Conservation (phyloP, 192 early-diverging fungal species). For the Backusella circina region DNA sequence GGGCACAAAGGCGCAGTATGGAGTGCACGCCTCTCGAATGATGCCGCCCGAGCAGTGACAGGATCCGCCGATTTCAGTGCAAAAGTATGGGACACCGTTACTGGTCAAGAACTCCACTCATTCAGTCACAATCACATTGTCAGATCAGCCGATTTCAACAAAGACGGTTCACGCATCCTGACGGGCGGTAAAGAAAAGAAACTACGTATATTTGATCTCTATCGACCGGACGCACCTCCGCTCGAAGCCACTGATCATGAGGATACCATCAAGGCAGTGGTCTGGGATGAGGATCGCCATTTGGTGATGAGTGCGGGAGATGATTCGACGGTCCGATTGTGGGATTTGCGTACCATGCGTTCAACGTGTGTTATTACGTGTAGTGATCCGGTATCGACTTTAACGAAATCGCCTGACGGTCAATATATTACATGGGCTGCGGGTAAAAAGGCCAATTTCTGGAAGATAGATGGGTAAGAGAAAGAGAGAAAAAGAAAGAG, state of each 20-base stretch:
- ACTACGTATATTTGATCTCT: slow-evolving; percentile 77
- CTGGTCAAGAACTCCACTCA: slow-evolving; percentile 65
- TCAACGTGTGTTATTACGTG: slow-evolving; percentile 62
- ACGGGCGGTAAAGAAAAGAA: slow-evolving; percentile 85
- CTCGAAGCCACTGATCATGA: slow-evolving; percentile 49
- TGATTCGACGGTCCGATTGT: slow-evolving; percentile 56
- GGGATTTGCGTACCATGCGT: slow-evolving; percentile 69
- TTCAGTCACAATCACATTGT: slow-evolving; percentile 82
- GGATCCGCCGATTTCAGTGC: slow-evolving; percentile 93
- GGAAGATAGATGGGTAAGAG: slow-evolving; percentile 63
- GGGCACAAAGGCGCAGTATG: slow-evolving; percentile 94
- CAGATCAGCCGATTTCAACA: slow-evolving; percentile 75
- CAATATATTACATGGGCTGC: slow-evolving; percentile 74
- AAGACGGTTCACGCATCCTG: slow-evolving; percentile 65
- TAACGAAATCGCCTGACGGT: slow-evolving; percentile 74
- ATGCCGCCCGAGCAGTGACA: slow-evolving; percentile 80
- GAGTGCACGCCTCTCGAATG: slow-evolving; percentile 74
- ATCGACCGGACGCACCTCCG: slow-evolving; percentile 42
- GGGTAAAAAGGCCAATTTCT: slow-evolving; percentile 71
- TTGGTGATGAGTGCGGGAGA: slow-evolving; percentile 61
- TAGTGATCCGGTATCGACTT: slow-evolving; percentile 62
- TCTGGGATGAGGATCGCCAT: slow-evolving; percentile 57
- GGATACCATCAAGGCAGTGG: slow-evolving; percentile 57
- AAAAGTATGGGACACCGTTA: slow-evolving; percentile 85
- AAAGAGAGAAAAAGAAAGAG: neutral